Conservation (phyloP, 2,329 filamentous ascomycete species). For the Trichoderma polysporum region DNA sequence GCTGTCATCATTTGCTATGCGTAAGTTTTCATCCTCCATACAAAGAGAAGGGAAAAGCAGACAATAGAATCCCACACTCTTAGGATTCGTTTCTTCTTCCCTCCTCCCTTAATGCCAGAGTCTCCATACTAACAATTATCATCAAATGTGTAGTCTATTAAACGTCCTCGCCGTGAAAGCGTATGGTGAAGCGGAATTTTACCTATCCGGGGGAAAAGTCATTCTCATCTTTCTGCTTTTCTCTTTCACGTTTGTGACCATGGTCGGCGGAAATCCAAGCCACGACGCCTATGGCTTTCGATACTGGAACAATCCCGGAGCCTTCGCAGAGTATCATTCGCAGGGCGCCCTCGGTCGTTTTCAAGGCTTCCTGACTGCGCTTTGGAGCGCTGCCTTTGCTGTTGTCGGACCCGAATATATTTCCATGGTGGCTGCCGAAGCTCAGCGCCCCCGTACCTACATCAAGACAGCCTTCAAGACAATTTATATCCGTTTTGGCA, state of each 20-base stretch:
- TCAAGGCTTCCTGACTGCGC: conserved; percentile 66
- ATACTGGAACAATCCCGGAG: conserved; percentile 54
- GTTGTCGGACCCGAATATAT: conserved; percentile 69
- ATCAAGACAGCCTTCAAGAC: conserved; percentile 71
- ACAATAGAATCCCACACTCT: neutral
- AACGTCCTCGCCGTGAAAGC: conserved; percentile 65
- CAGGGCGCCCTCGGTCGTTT: conserved; percentile 63
- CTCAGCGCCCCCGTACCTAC: conserved; percentile 60
- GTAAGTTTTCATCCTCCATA: conserved; percentile 42
- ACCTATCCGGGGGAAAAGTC: conserved; percentile 62
- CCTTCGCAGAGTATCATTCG: conserved; percentile 55
- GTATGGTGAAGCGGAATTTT: conserved; percentile 74
- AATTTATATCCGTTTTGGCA: conserved; percentile 68
- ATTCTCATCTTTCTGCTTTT: conserved; percentile 67
- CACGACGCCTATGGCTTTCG: conserved; percentile 69
- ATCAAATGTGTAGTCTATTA: conserved; percentile 42
- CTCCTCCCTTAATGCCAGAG: conserved; percentile 15
- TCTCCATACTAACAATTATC: conserved; percentile 31
- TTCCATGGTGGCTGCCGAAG: conserved; percentile 67
- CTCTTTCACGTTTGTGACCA: conserved; percentile 74
- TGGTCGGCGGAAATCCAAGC: conserved; percentile 74
- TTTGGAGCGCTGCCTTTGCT: conserved; percentile 64
- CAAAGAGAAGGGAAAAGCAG: neutral
- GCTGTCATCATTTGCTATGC: conserved; percentile 56
- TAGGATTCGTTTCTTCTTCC: neutral